Conservation (phyloP, 2,329 filamentous ascomycete genomes). For the Neurospora crassa region DNA sequence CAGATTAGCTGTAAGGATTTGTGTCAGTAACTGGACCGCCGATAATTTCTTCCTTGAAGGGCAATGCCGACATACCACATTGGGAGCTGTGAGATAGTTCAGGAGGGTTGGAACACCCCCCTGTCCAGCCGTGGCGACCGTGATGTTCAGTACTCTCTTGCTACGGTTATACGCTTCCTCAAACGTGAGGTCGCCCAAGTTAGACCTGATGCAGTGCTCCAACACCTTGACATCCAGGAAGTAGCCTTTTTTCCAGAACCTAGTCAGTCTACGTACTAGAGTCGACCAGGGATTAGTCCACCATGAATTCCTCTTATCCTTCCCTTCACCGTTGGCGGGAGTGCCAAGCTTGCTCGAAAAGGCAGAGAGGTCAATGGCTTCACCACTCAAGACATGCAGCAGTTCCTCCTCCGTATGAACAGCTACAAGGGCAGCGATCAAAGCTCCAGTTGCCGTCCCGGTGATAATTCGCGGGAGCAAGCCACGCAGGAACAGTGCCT, state of each 20-base stretch:
- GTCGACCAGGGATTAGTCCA: conserved; percentile 42
- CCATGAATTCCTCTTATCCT: conserved; percentile 25
- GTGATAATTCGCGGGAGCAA: conserved; percentile 84
- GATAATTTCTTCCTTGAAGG: neutral
- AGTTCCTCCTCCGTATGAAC: conserved; percentile 83
- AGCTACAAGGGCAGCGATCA: conserved; percentile 81
- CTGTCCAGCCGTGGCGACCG: conserved; percentile 65
- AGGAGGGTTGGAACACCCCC: conserved; percentile 74
- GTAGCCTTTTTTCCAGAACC: conserved; percentile 69
- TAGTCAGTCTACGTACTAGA: conserved; percentile 52
- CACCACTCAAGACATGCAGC: conserved; percentile 63
- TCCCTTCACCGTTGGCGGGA: conserved; percentile 18
- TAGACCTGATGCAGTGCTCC: conserved; percentile 73
- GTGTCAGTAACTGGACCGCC: neutral
- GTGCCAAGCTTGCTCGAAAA: conserved; percentile 42
- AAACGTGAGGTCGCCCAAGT: conserved; percentile 84
- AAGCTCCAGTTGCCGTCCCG: conserved; percentile 79
- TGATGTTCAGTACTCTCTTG: conserved; percentile 85
- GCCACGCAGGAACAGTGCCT: conserved; percentile 71
- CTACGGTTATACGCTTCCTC: conserved; percentile 84
- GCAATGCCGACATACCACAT: conserved; percentile 56
- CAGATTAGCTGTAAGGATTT: conserved; percentile 53
- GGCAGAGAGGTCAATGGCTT: conserved; percentile 72
- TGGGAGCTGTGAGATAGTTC: conserved; percentile 87
- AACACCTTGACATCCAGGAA: conserved; percentile 75